These are phyloP conservation scores for Antrodiella citrinella DNA, from an alignment of 768 basidiomycete species.

Conservation along the genomic window DNA sequence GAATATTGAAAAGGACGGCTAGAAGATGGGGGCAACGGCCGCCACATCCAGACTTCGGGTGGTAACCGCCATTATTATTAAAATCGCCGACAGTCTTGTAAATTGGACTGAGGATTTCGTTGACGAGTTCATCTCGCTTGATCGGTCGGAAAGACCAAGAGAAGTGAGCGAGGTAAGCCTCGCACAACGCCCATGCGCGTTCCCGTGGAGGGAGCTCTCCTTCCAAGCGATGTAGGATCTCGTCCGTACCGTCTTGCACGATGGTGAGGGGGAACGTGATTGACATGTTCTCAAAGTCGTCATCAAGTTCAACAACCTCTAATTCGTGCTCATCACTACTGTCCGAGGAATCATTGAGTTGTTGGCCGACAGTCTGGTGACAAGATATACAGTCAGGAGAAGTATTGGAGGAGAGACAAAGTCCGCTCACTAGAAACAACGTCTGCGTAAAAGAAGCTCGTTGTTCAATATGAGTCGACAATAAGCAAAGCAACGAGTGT, in stretches of 20 bases:
- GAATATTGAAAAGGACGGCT: slow-evolving; percentile 23
- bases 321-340: too few species aligned
- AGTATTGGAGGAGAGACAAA: too few species aligned
- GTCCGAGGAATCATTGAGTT: slow-evolving; percentile 30
- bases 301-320: too few species aligned
- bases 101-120: slow-evolving; percentile 57
- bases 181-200: slow-evolving; percentile 53
- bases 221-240: slow-evolving; percentile 34
- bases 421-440: background rate
- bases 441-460: background rate
- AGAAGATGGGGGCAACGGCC: slow-evolving; percentile 23
- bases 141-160: slow-evolving; percentile 59
- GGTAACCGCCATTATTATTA: slow-evolving; percentile 12
- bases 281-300: slow-evolving; percentile 17
- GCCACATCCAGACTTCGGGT: slow-evolving; percentile 7
- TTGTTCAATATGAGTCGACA: background rate
- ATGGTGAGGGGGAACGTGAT: slow-evolving; percentile 24
- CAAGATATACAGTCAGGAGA: background rate
- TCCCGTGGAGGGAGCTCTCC: slow-evolving; percentile 35
- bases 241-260: slow-evolving; percentile 48
- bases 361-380: slow-evolving; percentile 11
- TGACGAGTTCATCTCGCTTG: slow-evolving; percentile 58
- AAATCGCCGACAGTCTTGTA: slow-evolving; percentile 34
- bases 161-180: slow-evolving; percentile 57
- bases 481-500: slow-evolving; percentile 50